Base-by-base conservation (phyloP, 2,329 filamentous ascomycete genomes). In the Ampelomyces quisqualis region DNA sequence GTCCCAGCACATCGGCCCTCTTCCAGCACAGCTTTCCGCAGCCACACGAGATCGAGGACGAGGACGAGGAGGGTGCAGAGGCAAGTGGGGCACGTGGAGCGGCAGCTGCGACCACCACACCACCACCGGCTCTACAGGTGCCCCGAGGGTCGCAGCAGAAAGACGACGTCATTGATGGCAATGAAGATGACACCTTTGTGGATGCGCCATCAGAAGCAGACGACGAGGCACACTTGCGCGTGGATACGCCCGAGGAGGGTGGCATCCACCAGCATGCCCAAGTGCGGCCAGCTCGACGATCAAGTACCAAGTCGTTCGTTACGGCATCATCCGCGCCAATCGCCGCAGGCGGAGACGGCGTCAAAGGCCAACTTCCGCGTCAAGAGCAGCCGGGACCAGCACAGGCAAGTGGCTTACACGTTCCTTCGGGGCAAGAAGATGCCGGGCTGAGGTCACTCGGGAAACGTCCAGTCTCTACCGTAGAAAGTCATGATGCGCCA, bases 1-100 rank as follows among this genome's bases (percentile, higher is more conserved):
- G 64, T 2, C 70, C 68, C 34, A 71, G 67, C 38, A 43, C 62
- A 6, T 65, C 67, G 8, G 67, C 65, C 15, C 47, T 64, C 20
- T 70, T 67, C 47, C 57, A 60, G 30, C 62, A 62, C 32, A 73
- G 69, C 55, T 73, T 73, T 38, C 69, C 68, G 13, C 70, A 71
- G 45, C 71, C 71, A 5, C 61, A 65, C 5, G 60, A 68, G 24
- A 45, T 65, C 7, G 53, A 62, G 3, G 61, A 49, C 7, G 64
- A 62, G 4, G 58, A 65, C 0, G 57, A 54, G 8, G 55, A 57
- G 22, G 50, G 43, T 11, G 45, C 39, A 11, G 43, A 40, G 27
- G 39, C 44, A 13, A 43, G 45, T 21, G 51, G 37, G 1, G 41
- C 49, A 15, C 55, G 49, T 38, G 54, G 45, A 11, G 32, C 45